phyloP scores from a whole-genome alignment of 2,329 filamentous ascomycete species.

The Xylariaceae sp. region DNA sequence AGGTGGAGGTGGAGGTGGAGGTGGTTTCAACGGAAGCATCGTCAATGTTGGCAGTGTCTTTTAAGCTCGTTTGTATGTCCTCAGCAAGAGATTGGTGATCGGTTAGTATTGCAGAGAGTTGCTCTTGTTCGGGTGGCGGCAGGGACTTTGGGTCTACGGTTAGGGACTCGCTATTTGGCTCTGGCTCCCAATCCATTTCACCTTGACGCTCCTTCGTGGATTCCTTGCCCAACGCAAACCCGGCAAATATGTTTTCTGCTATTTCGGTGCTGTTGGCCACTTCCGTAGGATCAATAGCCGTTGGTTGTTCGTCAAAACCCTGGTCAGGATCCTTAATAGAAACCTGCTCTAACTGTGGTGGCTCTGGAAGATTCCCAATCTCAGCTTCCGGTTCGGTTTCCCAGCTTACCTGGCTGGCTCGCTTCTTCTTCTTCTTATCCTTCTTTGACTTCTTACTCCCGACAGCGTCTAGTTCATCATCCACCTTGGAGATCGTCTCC shows the following conservation, averaged over 20 bases:
- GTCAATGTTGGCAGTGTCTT: slow-evolving; percentile 29
- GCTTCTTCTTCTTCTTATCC: slow-evolving; percentile 47
- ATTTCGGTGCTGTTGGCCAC: slow-evolving; percentile 14
- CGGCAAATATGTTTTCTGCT: slow-evolving; percentile 16
- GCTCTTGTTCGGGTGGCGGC: slow-evolving; percentile 19
- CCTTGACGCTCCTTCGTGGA: slow-evolving; percentile 17
- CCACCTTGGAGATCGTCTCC: slow-evolving; percentile 22
- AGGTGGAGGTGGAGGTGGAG: slow-evolving; percentile 21
- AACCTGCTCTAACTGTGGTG: slow-evolving; percentile 25
- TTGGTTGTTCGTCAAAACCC: slow-evolving; percentile 23
- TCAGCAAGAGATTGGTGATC: slow-evolving; percentile 30
- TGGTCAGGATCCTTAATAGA: not conserved
- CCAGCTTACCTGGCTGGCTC: slow-evolving; percentile 35
- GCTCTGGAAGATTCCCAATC: slow-evolving; percentile 27
- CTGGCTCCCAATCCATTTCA: slow-evolving; percentile 24
- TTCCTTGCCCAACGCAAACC: slow-evolving; percentile 20
- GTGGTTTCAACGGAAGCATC: slow-evolving; percentile 28
- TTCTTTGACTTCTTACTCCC: slow-evolving; percentile 47
- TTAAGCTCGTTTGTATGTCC: slow-evolving; percentile 30
- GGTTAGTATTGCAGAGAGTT: slow-evolving; percentile 20
- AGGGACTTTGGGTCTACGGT: slow-evolving; percentile 19
- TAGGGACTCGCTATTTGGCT: slow-evolving; percentile 13
- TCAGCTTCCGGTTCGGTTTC: slow-evolving; percentile 35
- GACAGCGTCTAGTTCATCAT: slow-evolving; percentile 26
- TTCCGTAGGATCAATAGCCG: slow-evolving; percentile 18